Evolutionary conservation across 257 asterid species (phyloP).

Genomic region (Cordia subcordata): DNA sequence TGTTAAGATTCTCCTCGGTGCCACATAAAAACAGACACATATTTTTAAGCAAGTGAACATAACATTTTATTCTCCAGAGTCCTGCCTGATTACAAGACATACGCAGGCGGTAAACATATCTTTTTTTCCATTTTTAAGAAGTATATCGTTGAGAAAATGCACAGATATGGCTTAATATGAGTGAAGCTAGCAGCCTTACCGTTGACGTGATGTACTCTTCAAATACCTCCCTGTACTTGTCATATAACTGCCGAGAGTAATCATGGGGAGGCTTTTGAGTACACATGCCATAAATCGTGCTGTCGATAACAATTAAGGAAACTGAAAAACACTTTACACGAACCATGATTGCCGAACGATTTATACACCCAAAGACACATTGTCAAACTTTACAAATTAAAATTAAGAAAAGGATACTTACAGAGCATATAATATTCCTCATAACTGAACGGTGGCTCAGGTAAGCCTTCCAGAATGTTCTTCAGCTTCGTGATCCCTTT

Average conservation of each 20-base stretch:
- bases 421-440: constrained; percentile 93
- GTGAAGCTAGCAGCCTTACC: constrained; percentile 35
- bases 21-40: no score
- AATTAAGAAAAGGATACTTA: constrained; percentile 58
- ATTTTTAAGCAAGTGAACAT: no score
- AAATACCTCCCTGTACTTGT: constrained; percentile 78
- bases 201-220: constrained; percentile 74
- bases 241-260: constrained; percentile 92
- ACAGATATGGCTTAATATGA: neutral
- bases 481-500: constrained; percentile 81
- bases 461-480: constrained; percentile 79
- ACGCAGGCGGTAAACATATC: no score
- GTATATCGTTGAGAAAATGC: neutral
- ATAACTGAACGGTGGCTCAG: constrained; percentile 84
- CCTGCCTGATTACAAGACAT: neutral
- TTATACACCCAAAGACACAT: neutral
- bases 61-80: no score
- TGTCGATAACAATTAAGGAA: constrained; percentile 30
- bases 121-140: no score
- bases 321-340: constrained; percentile 6
- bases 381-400: neutral
- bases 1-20: no score
- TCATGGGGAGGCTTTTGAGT: constrained; percentile 98
- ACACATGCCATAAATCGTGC: constrained; percentile 97
- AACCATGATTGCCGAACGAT: neutral